Evolutionary conservation across 2,329 filamentous ascomycete species (phyloP).

Genomic region (Keithomyces neogunnii): DNA sequence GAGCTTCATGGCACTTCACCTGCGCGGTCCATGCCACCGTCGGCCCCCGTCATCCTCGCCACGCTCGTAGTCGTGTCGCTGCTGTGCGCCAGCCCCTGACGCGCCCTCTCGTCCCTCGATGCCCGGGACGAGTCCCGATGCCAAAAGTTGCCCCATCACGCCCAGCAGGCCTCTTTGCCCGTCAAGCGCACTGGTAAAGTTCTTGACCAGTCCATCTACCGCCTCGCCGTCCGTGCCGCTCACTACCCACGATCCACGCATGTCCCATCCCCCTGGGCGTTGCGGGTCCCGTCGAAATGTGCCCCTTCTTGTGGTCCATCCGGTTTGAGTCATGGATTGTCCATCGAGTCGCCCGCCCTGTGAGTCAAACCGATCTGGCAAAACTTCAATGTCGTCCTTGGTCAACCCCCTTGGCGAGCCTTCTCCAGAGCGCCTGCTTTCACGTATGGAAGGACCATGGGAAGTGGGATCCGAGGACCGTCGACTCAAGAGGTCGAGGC

Average conservation of each 20-base stretch:
- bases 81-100: background rate
- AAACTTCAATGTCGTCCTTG: constrained; percentile 31
- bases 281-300: constrained; percentile 32
- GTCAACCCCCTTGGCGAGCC: constrained; percentile 15
- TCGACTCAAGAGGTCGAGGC: constrained; percentile 11
- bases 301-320: constrained; percentile 30
- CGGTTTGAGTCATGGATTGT: constrained; percentile 8
- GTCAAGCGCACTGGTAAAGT: constrained; percentile 19
- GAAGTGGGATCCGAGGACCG: constrained; percentile 27
- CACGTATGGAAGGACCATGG: constrained; percentile 18
- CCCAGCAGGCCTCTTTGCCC: constrained; percentile 22
- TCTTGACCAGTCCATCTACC: constrained; percentile 26
- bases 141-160: constrained; percentile 22
- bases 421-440: constrained; percentile 8
- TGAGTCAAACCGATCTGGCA: constrained; percentile 40
- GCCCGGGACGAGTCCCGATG: constrained; percentile 11
- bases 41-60: constrained; percentile 13
- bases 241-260: constrained; percentile 36
- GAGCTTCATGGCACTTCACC: background rate
- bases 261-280: constrained; percentile 23
- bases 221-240: constrained; percentile 32
- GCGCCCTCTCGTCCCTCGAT: constrained; percentile 5
- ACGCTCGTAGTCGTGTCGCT: background rate
- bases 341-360: constrained; percentile 31
- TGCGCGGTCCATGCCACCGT: background rate